A percentile compares a stretch with the other conserved stretches of the same genome.
Evolutionary conservation across 306 rosid species (phyloP).

Genomic region (Dalbergia oliveri): DNA sequence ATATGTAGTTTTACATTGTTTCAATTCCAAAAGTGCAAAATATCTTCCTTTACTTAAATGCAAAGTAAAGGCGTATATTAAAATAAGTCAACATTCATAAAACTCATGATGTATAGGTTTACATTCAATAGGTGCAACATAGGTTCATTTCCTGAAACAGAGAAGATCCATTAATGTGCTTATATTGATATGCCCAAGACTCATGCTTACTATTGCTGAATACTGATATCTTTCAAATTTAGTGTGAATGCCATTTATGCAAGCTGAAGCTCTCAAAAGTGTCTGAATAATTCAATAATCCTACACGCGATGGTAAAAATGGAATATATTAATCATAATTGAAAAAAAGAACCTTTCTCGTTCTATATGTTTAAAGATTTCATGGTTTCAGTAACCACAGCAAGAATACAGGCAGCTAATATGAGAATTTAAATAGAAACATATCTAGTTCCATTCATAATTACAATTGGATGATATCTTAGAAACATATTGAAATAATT

Average conservation of each 20-base stretch:
- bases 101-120: neutral
- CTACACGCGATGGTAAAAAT: neutral
- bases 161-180: conserved; percentile 2
- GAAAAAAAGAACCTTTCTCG: neutral
- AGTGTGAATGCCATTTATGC: no score
- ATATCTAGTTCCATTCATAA: no score
- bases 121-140: neutral
- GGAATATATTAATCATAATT: neutral
- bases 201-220: neutral
- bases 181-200: neutral
- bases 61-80: neutral
- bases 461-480: no score
- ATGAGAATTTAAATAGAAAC: no score
- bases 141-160: neutral
- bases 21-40: conserved; percentile 2
- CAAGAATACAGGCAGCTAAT: no score
- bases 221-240: no score
- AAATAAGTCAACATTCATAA: neutral
- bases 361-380: neutral
- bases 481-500: conserved; percentile 27
- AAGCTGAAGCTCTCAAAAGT: no score
- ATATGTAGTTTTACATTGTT: neutral
- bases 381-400: no score
- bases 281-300: no score
- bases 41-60: neutral